phyloP scores from a whole-genome alignment of 2,329 filamentous ascomycete species.

The Clathrospora elynae region DNA sequence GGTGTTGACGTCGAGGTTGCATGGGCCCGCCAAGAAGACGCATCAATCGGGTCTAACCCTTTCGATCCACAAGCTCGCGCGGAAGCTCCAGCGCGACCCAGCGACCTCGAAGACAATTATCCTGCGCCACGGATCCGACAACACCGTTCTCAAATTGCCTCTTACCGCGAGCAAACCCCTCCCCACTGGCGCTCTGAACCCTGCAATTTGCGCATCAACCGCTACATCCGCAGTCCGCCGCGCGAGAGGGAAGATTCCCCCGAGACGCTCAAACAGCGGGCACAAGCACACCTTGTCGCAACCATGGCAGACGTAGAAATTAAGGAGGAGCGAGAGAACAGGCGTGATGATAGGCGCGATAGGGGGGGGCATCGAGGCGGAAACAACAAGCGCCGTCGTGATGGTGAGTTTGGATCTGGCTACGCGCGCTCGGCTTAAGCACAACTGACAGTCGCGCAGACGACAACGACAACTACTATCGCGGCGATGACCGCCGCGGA shows the following conservation, averaged over 20 bases:
- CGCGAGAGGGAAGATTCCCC: slow-evolving; percentile 12
- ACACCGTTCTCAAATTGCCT: slow-evolving; percentile 20
- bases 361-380: slow-evolving; percentile 33
- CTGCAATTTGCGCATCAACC: slow-evolving; percentile 10
- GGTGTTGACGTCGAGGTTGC: slow-evolving; percentile 6
- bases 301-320: slow-evolving; percentile 39
- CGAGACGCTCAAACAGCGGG: slow-evolving; percentile 17
- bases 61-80: slow-evolving; percentile 13
- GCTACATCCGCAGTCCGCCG: slow-evolving; percentile 7
- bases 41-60: slow-evolving; percentile 19
- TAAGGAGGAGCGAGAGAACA: slow-evolving; percentile 39
- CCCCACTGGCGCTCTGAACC: slow-evolving; percentile 7
- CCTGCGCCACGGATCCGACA: slow-evolving; percentile 16
- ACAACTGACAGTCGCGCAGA: slow-evolving; percentile 22
- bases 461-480: slow-evolving; percentile 34
- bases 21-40: slow-evolving; percentile 17
- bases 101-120: slow-evolving; percentile 23
- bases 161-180: slow-evolving; percentile 4
- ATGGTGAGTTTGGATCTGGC: slow-evolving; percentile 32
- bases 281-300: slow-evolving; percentile 18
- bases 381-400: slow-evolving; percentile 40
- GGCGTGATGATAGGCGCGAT: slow-evolving; percentile 38
- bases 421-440: background rate
- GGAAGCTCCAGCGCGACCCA: slow-evolving; percentile 18
- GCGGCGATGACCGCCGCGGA: slow-evolving; percentile 39